Conservation (phyloP, 176 grass and related monocot genomes). For the Hyparrhenia diplandra region DNA sequence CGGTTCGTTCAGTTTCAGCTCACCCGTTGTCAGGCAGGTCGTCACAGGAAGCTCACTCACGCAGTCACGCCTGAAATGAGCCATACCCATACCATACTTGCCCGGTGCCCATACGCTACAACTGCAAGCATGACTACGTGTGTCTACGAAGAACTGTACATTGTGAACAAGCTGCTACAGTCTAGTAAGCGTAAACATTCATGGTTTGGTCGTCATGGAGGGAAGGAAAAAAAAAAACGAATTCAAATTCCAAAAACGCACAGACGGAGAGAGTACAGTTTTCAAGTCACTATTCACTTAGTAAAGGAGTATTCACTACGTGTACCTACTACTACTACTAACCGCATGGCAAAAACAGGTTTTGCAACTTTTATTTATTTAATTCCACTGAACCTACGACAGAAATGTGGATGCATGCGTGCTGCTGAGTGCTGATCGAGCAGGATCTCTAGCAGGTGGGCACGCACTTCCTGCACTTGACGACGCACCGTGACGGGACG, state of each 20-base stretch:
- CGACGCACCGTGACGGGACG: conserved; percentile 48
- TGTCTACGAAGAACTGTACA: not conserved
- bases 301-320: too few species aligned
- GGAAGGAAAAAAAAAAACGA: not conserved
- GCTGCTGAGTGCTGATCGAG: too few species aligned
- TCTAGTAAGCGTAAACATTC: not conserved
- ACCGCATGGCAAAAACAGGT: not conserved
- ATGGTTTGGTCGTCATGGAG: not conserved
- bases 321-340: not conserved
- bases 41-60: not conserved
- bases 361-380: not conserved
- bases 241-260: conserved; percentile 6
- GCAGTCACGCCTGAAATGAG: not conserved
- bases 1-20: not conserved
- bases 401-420: not conserved
- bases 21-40: too few species aligned
- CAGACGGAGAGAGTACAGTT: not conserved
- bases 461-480: conserved; percentile 84
- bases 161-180: not conserved
- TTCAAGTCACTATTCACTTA: not conserved
- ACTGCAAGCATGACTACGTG: not conserved
- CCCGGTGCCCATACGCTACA: not conserved
- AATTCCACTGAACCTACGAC: not conserved
- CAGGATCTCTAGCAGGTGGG: conserved; percentile 72
- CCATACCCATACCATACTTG: too few species aligned